phyloP scores from a whole-genome alignment of 345 rosid genomes.

The Dipteronia dyeriana region DNA sequence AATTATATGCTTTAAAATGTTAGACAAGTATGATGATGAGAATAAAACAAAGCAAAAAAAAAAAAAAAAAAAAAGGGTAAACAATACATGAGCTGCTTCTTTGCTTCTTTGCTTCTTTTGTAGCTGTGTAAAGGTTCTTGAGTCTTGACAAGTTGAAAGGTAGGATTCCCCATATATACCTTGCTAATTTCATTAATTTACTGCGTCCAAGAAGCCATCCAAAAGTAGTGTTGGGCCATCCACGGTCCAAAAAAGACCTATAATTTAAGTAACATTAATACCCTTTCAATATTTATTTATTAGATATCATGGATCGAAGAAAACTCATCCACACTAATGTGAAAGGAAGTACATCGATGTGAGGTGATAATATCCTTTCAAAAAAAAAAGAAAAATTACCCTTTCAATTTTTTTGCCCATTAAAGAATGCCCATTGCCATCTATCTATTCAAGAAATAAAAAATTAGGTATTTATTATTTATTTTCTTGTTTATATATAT shows the following conservation, averaged over 20 bases:
- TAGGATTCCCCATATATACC: neutral
- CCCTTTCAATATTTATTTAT: too few relatives aligned
- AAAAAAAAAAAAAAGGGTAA: neutral
- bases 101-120: slow-evolving; percentile 1
- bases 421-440: too few relatives aligned
- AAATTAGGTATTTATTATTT: too few relatives aligned
- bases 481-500: too few relatives aligned
- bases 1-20: neutral
- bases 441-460: too few relatives aligned
- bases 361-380: too few relatives aligned
- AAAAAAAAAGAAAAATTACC: too few relatives aligned
- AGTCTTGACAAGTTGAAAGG: neutral
- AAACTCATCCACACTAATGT: too few relatives aligned
- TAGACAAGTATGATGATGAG: slow-evolving; percentile 5
- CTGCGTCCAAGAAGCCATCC: slow-evolving; percentile 7
- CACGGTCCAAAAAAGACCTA: neutral
- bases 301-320: too few relatives aligned
- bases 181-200: slow-evolving; percentile 13
- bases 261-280: neutral
- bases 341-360: too few relatives aligned
- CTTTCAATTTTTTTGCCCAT: neutral
- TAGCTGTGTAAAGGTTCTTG: neutral
- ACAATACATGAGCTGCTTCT: neutral
- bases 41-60: slow-evolving; percentile 18
- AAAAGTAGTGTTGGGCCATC: slow-evolving; percentile 6